Evolutionary conservation across 352 stramenopile genomes (phyloP), one percentile per base, ranked within the genome.

Genomic region (Phytophthora melonis): DNA sequence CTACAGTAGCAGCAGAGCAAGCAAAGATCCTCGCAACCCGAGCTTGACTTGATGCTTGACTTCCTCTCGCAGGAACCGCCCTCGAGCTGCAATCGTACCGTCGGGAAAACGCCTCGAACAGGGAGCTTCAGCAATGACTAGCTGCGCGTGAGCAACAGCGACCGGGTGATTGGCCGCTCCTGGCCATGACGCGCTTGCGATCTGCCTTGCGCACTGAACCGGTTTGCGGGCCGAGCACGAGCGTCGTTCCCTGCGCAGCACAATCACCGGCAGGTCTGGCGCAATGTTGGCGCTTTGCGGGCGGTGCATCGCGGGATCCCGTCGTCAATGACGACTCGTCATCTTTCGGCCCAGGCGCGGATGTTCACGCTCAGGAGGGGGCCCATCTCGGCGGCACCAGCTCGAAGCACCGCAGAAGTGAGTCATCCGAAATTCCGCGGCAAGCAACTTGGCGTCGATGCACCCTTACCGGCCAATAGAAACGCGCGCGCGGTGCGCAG

Each of bases 161-260:
- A 10, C 47, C 34, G 41, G 54, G 41, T 72, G 70, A 74, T 77
- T 77, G 65, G 65, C n/a, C 61, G 56, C 27, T 25, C 14, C 6
- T 11, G 30, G 10, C 5, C 70, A 62, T 77, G 70, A 77, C 70
- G 70, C 70, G 70, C 59, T 65, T 36, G 60, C 55, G 47, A 66
- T 60, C 41, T 61, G 41, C 54, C 23, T 52, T 11, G 43, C 43
- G 43, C 43, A 52, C 43, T 52, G 27, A n/a, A 32, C 25, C 16
- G 39, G 25, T 23, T 9, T 7, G 43, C 7, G 43, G 18, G 1
- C 14, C 9, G 43, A 52, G 43, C 18, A 21, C 9, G 43, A 21
- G 43, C 43, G 43, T 52, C 18, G 43, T 13, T 52, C 7, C 43
- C 6, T 14, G 43, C 11, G 43, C 16, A 66, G 47, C 68, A 16